A percentile compares a stretch with the other conserved stretches of the same genome.
phyloP scores from a whole-genome alignment of 257 asterid species.

The Rehmannia glutinosa region DNA sequence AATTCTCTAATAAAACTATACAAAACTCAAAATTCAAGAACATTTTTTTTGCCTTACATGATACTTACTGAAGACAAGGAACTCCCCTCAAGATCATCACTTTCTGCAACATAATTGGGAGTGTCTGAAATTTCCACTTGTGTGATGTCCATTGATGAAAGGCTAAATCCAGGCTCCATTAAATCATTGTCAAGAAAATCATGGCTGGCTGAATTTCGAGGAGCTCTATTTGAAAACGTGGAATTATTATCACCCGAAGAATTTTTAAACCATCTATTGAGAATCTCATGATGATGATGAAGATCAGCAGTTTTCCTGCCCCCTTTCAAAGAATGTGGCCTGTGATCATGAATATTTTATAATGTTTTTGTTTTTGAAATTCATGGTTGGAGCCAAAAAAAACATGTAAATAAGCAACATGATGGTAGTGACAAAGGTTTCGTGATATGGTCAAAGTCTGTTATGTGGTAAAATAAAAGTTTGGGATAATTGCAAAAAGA shows the following conservation, averaged over 20 bases:
- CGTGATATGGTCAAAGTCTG: too few relatives aligned
- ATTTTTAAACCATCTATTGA: background rate
- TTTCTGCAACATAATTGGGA: too few relatives aligned
- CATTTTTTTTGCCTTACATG: background rate
- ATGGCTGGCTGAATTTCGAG: conserved; percentile 17
- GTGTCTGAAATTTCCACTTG: conserved; percentile 17
- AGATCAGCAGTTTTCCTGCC: conserved; percentile 28
- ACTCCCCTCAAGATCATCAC: too few relatives aligned
- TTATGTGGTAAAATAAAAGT: too few relatives aligned
- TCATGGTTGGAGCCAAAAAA: too few relatives aligned
- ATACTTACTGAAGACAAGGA: too few relatives aligned
- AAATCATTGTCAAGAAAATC: conserved; percentile 21
- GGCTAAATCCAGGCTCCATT: background rate
- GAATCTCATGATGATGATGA: conserved; percentile 1
- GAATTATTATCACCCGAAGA: background rate
- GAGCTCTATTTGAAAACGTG: conserved; percentile 13
- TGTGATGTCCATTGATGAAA: conserved; percentile 30
- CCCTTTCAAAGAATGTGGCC: conserved; percentile 26
- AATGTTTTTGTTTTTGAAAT: too few relatives aligned
- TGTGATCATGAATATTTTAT: conserved; percentile 5
- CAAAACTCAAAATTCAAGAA: background rate
- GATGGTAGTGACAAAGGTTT: too few relatives aligned
- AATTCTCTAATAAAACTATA: background rate
- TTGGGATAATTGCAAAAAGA: background rate
- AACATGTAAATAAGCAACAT: too few relatives aligned